phyloP scores from a whole-genome alignment of 305 asterid genomes.

The Solanum aculeatissimum region DNA sequence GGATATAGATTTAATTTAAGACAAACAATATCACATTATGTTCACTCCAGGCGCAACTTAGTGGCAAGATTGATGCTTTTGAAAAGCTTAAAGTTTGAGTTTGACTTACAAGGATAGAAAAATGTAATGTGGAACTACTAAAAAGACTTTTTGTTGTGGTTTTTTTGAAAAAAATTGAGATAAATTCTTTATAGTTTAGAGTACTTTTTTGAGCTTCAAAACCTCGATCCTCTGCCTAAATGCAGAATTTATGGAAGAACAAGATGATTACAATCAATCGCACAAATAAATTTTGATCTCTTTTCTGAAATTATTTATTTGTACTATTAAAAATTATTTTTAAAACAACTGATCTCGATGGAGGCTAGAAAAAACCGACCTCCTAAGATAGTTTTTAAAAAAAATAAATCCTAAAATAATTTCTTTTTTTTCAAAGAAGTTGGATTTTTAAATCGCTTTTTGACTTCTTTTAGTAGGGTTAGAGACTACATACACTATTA shows the following conservation, averaged over 20 bases:
- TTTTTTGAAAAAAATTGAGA: not conserved
- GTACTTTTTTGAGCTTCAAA: not conserved
- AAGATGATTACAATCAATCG: not conserved
- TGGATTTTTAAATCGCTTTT: too few relatives aligned
- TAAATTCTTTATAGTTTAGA: not conserved
- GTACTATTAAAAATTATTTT: too few relatives aligned
- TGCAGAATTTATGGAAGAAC: not conserved
- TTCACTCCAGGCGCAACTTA: not conserved
- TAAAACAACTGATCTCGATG: too few relatives aligned
- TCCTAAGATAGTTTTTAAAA: too few relatives aligned
- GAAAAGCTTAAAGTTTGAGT: not conserved
- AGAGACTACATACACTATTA: too few relatives aligned
- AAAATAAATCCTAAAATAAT: not conserved
- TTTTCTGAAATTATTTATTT: too few relatives aligned
- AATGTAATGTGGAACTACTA: too few relatives aligned
- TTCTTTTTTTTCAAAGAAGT: not conserved
- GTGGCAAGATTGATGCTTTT: not conserved
- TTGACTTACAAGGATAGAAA: not conserved
- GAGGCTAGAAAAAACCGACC: too few relatives aligned
- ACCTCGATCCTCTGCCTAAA: not conserved
- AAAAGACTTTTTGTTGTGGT: not conserved
- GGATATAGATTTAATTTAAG: too few relatives aligned
- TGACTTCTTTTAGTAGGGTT: too few relatives aligned
- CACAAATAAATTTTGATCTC: not conserved
- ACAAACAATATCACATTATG: not conserved